These are phyloP conservation scores for Geoglossum cookeanum DNA, from an alignment of 2,329 filamentous ascomycete genomes.

Conservation along the genomic window DNA sequence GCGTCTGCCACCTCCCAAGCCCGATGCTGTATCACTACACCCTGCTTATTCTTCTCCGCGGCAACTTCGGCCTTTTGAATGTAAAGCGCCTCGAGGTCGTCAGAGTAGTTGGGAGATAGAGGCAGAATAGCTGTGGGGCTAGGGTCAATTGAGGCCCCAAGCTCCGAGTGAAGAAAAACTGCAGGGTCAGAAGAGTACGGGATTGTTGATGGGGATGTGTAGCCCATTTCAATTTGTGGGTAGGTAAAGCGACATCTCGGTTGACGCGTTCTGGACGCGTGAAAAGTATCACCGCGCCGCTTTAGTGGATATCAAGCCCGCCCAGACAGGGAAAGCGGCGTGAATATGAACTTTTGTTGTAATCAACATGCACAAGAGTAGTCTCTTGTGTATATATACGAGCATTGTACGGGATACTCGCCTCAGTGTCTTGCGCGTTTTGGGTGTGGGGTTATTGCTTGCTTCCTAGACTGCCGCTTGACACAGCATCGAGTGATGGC, in stretches of 20 bases:
- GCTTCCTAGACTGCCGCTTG: too few relatives aligned
- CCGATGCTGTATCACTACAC: constrained; percentile 24
- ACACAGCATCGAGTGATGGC: too few relatives aligned
- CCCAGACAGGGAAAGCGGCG: too few relatives aligned
- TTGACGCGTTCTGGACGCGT: not conserved
- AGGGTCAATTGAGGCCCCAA: constrained; percentile 7
- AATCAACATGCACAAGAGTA: too few relatives aligned
- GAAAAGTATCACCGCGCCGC: not conserved
- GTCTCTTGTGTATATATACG: too few relatives aligned
- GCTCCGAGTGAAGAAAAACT: constrained; percentile 28
- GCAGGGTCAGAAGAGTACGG: constrained; percentile 28
- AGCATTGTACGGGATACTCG: too few relatives aligned
- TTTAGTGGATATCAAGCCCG: not conserved
- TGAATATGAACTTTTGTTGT: too few relatives aligned
- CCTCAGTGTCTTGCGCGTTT: too few relatives aligned
- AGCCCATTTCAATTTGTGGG: not conserved
- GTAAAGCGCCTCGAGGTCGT: constrained; percentile 23
- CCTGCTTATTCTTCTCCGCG: constrained; percentile 13
- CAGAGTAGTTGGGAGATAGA: constrained; percentile 19
- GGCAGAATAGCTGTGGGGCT: constrained; percentile 6
- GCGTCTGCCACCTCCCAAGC: constrained; percentile 24
- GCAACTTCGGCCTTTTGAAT: constrained; percentile 17
- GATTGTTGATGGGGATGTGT: not conserved
- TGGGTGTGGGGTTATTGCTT: too few relatives aligned
- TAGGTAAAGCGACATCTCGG: not conserved